Conservation (phyloP, 441 rosid genomes). For the Populus tomentosa region DNA sequence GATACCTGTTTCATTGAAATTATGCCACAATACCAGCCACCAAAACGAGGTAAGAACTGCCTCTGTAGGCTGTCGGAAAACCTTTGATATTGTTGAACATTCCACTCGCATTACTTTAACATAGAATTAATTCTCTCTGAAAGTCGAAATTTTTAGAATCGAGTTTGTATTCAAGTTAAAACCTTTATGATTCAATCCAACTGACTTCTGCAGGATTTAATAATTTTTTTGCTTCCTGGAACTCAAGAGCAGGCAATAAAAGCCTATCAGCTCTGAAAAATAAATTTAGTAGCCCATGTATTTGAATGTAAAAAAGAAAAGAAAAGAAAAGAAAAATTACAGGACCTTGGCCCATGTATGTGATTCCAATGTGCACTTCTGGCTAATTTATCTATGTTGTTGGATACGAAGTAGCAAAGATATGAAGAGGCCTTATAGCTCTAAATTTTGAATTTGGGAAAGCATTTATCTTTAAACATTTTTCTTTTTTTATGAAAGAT, state of each 20-base stretch:
- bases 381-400: background rate
- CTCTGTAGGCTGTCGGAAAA: background rate
- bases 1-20: conserved; percentile 92
- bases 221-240: background rate
- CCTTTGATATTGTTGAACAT: background rate
- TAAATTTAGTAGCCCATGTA: background rate
- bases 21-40: conserved; percentile 59
- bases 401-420: background rate
- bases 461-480: background rate
- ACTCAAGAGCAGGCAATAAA: background rate
- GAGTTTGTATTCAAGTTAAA: background rate
- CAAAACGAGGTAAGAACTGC: conserved; percentile 56
- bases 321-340: background rate
- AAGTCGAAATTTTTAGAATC: background rate
- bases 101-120: background rate
- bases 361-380: background rate
- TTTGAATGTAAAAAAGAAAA: background rate
- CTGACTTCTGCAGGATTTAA: background rate
- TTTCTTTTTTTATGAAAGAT: background rate
- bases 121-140: background rate
- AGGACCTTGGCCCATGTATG: background rate
- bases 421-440: background rate
- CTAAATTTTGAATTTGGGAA: background rate
- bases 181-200: background rate
- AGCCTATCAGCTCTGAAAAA: background rate